A percentile compares a stretch with the other conserved stretches of the same genome.
phyloP scores from a whole-genome alignment of 2,329 filamentous ascomycete genomes.

The Cladosporium sp. region DNA sequence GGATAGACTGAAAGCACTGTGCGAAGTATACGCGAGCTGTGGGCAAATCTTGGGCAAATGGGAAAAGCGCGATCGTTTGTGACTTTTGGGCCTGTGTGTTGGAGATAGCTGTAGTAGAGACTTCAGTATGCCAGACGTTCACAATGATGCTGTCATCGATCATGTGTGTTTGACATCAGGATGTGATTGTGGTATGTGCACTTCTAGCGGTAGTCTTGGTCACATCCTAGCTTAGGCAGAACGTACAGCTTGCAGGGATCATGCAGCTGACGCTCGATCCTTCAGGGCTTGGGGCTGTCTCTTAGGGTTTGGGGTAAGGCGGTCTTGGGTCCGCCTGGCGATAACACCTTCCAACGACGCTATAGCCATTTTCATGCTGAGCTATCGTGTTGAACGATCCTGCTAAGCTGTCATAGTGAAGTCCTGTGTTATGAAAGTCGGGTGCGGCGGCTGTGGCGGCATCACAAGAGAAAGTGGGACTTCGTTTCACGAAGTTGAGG shows the following conservation, averaged over 20 bases:
- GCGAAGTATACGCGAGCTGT: too few relatives aligned
- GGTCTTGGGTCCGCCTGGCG: not conserved
- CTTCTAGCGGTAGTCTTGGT: not conserved
- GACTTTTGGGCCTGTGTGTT: not conserved
- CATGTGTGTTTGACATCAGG: too few relatives aligned
- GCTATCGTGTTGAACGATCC: too few relatives aligned
- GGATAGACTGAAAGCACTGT: too few relatives aligned
- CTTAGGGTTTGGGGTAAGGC: not conserved
- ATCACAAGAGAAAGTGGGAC: not conserved
- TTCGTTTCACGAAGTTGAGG: not conserved
- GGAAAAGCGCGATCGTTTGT: too few relatives aligned
- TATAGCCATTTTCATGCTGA: too few relatives aligned
- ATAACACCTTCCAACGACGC: too few relatives aligned
- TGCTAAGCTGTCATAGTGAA: too few relatives aligned
- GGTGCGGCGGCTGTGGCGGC: not conserved
- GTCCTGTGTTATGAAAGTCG: too few relatives aligned
- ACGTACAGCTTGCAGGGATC: not conserved
- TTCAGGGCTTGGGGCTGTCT: not conserved
- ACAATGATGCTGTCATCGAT: too few relatives aligned
- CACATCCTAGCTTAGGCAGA: not conserved
- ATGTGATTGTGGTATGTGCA: not conserved
- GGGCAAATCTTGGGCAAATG: too few relatives aligned
- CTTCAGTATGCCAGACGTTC: too few relatives aligned
- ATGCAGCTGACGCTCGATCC: not conserved
- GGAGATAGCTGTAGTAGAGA: not conserved